These are phyloP conservation scores for Colletotrichum sp. DNA, from an alignment of 2,329 filamentous ascomycete genomes.

Conservation along the genomic window DNA sequence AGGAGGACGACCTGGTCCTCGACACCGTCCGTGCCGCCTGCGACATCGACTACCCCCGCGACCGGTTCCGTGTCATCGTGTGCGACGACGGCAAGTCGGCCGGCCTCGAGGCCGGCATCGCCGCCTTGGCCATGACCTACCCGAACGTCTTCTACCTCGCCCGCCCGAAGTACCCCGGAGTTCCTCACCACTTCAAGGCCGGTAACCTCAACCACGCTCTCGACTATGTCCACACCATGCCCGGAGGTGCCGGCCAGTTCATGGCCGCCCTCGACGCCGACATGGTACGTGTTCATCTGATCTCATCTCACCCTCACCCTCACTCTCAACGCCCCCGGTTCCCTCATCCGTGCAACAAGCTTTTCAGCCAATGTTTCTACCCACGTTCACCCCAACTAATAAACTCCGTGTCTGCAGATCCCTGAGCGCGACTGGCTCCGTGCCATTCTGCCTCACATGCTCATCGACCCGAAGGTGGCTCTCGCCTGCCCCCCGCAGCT, in stretches of 20 bases:
- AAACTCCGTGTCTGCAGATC: conserved; percentile 44
- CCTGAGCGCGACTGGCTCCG: conserved; percentile 66
- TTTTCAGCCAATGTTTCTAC: background rate
- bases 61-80: conserved; percentile 59
- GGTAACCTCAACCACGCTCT: conserved; percentile 69
- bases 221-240: conserved; percentile 53
- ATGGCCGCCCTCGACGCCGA: conserved; percentile 71
- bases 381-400: background rate
- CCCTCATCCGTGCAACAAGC: conserved; percentile 2
- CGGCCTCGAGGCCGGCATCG: conserved; percentile 44
- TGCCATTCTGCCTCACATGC: conserved; percentile 62
- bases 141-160: conserved; percentile 60
- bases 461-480: conserved; percentile 62
- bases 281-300: conserved; percentile 49
- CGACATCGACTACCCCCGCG: conserved; percentile 57
- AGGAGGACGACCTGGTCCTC: conserved; percentile 60
- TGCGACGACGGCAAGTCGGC: conserved; percentile 59
- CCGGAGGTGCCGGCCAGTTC: conserved; percentile 60
- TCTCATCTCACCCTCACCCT: background rate
- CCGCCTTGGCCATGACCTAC: conserved; percentile 41
- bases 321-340: background rate
- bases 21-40: conserved; percentile 63
- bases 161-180: conserved; percentile 51
- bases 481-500: conserved; percentile 66
- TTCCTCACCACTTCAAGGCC: conserved; percentile 66